A percentile compares a stretch with the other conserved stretches of the same genome.
Evolutionary conservation across 1,284 basidiomycete genomes (phyloP).

Genomic region (Trametes pubescens): DNA sequence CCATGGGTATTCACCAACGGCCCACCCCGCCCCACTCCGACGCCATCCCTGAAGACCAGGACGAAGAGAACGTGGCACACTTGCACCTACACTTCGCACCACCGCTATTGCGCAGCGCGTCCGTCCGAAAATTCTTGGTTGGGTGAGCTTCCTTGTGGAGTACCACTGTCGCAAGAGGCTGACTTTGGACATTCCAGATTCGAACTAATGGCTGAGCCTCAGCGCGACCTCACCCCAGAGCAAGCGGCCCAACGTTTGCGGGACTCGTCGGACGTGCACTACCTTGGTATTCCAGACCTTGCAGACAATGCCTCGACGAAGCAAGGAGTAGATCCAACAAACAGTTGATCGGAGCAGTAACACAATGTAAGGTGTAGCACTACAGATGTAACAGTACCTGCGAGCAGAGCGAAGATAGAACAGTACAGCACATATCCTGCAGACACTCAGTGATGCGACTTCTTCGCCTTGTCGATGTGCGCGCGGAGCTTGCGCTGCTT

Average conservation of each 20-base stretch:
- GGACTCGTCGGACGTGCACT: slow-evolving; percentile 59
- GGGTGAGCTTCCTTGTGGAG: slow-evolving; percentile 62
- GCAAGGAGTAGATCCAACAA: slow-evolving; percentile 25
- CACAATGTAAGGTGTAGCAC: neutral
- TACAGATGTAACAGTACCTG: neutral
- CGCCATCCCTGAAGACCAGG: slow-evolving; percentile 41
- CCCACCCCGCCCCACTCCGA: slow-evolving; percentile 57
- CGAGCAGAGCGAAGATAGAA: neutral
- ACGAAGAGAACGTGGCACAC: slow-evolving; percentile 72
- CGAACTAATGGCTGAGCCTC: slow-evolving; percentile 92
- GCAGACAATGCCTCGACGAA: slow-evolving; percentile 16
- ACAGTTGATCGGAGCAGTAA: slow-evolving; percentile 11
- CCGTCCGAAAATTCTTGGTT: slow-evolving; percentile 90
- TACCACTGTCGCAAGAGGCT: slow-evolving; percentile 1
- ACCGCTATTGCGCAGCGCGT: slow-evolving; percentile 85
- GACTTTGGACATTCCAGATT: slow-evolving; percentile 60
- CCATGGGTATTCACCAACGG: slow-evolving; percentile 94
- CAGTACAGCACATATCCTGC: neutral
- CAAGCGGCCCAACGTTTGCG: slow-evolving; percentile 81
- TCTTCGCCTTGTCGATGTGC: slow-evolving; percentile 78
- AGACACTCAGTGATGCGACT: slow-evolving; percentile 44
- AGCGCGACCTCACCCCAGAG: slow-evolving; percentile 92
- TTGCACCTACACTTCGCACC: slow-evolving; percentile 93
- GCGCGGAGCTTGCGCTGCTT: slow-evolving; percentile 83
- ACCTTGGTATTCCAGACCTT: slow-evolving; percentile 44